phyloP scores from a whole-genome alignment of 2,329 filamentous ascomycete genomes.

The Chrysoporthe austroafricana region DNA sequence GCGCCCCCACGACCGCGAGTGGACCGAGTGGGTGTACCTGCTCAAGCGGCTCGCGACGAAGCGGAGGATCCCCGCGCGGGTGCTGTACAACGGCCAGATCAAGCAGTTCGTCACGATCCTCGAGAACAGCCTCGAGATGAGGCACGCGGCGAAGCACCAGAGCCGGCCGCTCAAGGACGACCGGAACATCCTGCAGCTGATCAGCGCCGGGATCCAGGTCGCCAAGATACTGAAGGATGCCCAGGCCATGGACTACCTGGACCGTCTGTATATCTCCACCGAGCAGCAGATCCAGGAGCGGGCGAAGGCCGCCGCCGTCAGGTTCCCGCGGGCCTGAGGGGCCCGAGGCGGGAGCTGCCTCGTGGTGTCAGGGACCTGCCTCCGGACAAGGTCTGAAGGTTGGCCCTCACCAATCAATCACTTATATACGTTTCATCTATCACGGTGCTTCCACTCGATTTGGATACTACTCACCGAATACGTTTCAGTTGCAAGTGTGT shows the following conservation, averaged over 20 bases:
- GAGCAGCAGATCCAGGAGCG: slow-evolving; percentile 78
- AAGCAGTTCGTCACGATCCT: slow-evolving; percentile 88
- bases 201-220: slow-evolving; percentile 85
- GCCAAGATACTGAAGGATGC: slow-evolving; percentile 87
- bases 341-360: slow-evolving; percentile 28
- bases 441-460: slow-evolving; percentile 7
- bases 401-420: neutral
- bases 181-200: slow-evolving; percentile 83
- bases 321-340: slow-evolving; percentile 40
- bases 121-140: slow-evolving; percentile 87
- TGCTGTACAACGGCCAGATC: slow-evolving; percentile 88
- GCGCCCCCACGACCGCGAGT: slow-evolving; percentile 77
- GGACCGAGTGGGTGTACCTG: slow-evolving; percentile 91
- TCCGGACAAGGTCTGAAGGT: neutral
- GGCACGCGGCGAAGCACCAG: slow-evolving; percentile 82
- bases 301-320: slow-evolving; percentile 45
- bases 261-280: slow-evolving; percentile 80
- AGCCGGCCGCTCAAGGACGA: slow-evolving; percentile 85
- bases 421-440: slow-evolving; percentile 14
- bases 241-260: slow-evolving; percentile 79
- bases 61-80: slow-evolving; percentile 79
- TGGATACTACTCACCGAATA: slow-evolving; percentile 1
- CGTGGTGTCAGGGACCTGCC: neutral
- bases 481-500: neutral
- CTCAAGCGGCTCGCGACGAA: slow-evolving; percentile 85